Evolutionary conservation across 495 filamentous ascomycete species (phyloP).

Genomic region (Hyaloscypha hepaticicola): DNA sequence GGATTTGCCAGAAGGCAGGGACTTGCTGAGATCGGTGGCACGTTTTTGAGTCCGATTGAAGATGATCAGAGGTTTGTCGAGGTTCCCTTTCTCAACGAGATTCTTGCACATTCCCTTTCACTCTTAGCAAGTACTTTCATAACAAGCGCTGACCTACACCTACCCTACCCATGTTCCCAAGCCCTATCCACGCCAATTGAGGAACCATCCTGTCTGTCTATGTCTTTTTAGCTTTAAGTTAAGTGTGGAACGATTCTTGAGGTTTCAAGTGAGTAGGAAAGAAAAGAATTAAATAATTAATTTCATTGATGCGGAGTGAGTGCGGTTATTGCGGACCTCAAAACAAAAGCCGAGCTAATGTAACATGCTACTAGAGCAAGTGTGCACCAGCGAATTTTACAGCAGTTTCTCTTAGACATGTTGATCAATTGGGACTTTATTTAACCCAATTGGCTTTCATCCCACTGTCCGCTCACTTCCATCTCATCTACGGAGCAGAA

Average conservation of each 20-base stretch:
- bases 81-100: conserved; percentile 71
- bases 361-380: not conserved
- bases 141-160: conserved; percentile 34
- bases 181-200: conserved; percentile 76
- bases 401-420: too few relatives aligned
- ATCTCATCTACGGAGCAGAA: too few relatives aligned
- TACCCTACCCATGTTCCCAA: conserved; percentile 91
- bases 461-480: not conserved
- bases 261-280: not conserved
- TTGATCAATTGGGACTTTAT: too few relatives aligned
- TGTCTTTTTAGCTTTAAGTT: not conserved
- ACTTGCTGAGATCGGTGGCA: conserved; percentile 52
- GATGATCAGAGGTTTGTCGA: conserved; percentile 66
- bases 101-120: conserved; percentile 82
- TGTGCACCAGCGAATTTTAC: too few relatives aligned
- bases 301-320: conserved; percentile 1
- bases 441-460: not conserved
- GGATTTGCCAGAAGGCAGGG: conserved; percentile 56
- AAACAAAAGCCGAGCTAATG: not conserved
- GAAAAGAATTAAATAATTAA: not conserved
- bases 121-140: conserved; percentile 22
- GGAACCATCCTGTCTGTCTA: conserved; percentile 50
- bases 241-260: not conserved
- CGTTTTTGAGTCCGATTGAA: conserved; percentile 74
- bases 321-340: not conserved